These are phyloP conservation scores for Xylaria acuta DNA, from an alignment of 495 filamentous ascomycete genomes.

Conservation along the genomic window DNA sequence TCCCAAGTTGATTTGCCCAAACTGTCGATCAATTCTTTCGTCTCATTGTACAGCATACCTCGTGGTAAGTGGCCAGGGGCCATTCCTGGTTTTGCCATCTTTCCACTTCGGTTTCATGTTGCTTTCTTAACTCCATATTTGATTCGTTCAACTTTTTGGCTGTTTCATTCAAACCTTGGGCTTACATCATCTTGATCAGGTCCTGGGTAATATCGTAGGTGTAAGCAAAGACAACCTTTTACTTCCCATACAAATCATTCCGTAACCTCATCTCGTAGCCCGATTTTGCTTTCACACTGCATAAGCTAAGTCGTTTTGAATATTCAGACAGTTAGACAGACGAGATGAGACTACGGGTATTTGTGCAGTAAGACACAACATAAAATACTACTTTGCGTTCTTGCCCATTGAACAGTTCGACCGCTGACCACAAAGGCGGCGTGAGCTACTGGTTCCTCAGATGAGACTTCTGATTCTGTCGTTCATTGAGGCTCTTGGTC, in stretches of 20 bases:
- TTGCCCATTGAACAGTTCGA: neutral
- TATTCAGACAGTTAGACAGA: neutral
- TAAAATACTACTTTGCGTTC: neutral
- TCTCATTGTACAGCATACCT: neutral
- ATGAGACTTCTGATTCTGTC: neutral
- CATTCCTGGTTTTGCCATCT: neutral
- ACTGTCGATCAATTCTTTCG: neutral
- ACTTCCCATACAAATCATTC: conserved; percentile 1
- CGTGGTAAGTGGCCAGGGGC: neutral
- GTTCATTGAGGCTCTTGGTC: neutral
- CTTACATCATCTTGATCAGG: neutral
- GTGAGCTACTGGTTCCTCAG: neutral
- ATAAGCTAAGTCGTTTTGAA: neutral
- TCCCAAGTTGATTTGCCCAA: neutral
- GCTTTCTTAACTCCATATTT: neutral
- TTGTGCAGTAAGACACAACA: neutral
- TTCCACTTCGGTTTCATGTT: neutral
- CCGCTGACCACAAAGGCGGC: neutral
- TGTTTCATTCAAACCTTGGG: neutral
- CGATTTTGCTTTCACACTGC: neutral
- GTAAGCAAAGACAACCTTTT: neutral
- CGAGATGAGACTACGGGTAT: neutral
- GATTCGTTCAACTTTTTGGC: neutral
- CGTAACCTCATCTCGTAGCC: neutral
- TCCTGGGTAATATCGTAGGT: neutral